phyloP scores from a whole-genome alignment of 2,329 filamentous ascomycete species.

The Colletotrichum incanum region DNA sequence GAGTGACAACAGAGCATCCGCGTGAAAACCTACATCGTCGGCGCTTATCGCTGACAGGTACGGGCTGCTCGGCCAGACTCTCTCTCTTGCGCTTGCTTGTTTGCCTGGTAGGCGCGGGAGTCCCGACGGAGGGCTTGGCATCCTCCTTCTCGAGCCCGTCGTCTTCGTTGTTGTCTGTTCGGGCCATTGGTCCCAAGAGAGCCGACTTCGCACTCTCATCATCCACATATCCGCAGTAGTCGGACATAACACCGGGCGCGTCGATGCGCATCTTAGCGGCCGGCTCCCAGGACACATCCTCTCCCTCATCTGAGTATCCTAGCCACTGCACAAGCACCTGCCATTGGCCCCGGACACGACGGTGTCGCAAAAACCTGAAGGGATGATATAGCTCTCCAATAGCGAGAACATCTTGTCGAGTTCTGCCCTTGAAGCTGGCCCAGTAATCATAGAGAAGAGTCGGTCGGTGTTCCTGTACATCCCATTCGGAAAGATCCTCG shows the following conservation, averaged over 20 bases:
- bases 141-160: background rate
- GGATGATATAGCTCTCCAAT: conserved; percentile 40
- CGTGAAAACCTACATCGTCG: conserved; percentile 25
- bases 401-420: conserved; percentile 33
- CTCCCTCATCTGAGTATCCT: conserved; percentile 29
- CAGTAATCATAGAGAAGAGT: conserved; percentile 32
- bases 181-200: conserved; percentile 17
- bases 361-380: conserved; percentile 30
- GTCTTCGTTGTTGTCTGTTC: background rate
- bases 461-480: conserved; percentile 34
- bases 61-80: conserved; percentile 21
- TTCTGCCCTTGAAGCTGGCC: conserved; percentile 30
- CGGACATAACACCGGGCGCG: conserved; percentile 28
- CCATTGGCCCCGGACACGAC: conserved; percentile 39
- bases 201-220: conserved; percentile 31
- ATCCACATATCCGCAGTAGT: conserved; percentile 27
- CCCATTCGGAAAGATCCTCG: conserved; percentile 34
- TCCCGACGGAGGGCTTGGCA: conserved; percentile 6
- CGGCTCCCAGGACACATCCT: conserved; percentile 38
- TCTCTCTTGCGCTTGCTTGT: conserved; percentile 34
- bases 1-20: background rate
- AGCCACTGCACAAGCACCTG: conserved; percentile 39
- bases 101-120: conserved; percentile 12
- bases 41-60: conserved; percentile 22
- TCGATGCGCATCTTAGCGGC: conserved; percentile 30